Conservation (phyloP, 352 stramenopile species). For the Phytophthora pisi region DNA sequence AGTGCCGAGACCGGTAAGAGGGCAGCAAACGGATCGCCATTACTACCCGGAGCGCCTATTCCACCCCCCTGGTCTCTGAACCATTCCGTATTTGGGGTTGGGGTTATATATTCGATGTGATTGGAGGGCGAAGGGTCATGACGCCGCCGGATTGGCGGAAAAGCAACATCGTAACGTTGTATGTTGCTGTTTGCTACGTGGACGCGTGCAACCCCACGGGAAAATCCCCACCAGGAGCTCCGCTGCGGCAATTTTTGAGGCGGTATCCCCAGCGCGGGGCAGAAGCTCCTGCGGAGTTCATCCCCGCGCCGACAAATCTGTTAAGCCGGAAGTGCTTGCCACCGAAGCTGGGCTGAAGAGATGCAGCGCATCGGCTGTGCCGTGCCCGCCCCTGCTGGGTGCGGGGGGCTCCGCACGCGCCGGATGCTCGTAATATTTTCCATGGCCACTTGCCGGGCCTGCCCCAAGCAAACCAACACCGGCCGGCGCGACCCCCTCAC, state of each 20-base stretch:
- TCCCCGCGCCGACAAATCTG: slow-evolving; percentile 9
- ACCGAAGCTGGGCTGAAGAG: slow-evolving; percentile 5
- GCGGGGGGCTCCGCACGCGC: background rate
- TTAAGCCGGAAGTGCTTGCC: slow-evolving; percentile 19
- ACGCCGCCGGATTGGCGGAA: slow-evolving; percentile 6
- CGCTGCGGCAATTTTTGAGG: slow-evolving; percentile 24
- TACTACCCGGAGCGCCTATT: slow-evolving; percentile 31
- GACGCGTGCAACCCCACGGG: slow-evolving; percentile 17
- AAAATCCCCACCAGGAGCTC: slow-evolving; percentile 36
- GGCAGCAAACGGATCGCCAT: slow-evolving; percentile 5
- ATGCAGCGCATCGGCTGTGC: slow-evolving; percentile 6
- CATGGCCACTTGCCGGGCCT: background rate
- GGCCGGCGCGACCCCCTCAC: slow-evolving; percentile 1
- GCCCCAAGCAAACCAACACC: background rate
- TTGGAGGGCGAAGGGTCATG: background rate
- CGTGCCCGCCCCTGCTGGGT: background rate
- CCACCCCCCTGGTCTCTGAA: slow-evolving; percentile 21
- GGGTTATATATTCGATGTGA: background rate
- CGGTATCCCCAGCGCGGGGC: background rate
- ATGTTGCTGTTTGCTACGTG: slow-evolving; percentile 20
- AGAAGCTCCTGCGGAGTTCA: background rate
- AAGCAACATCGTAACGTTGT: slow-evolving; percentile 13
- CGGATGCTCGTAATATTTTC: slow-evolving; percentile 21
- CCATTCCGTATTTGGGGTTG: slow-evolving; percentile 23
- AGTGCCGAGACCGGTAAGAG: slow-evolving; percentile 18